These are phyloP conservation scores for Solanum dulcamara DNA, from an alignment of 257 asterid genomes.

Conservation along the genomic window DNA sequence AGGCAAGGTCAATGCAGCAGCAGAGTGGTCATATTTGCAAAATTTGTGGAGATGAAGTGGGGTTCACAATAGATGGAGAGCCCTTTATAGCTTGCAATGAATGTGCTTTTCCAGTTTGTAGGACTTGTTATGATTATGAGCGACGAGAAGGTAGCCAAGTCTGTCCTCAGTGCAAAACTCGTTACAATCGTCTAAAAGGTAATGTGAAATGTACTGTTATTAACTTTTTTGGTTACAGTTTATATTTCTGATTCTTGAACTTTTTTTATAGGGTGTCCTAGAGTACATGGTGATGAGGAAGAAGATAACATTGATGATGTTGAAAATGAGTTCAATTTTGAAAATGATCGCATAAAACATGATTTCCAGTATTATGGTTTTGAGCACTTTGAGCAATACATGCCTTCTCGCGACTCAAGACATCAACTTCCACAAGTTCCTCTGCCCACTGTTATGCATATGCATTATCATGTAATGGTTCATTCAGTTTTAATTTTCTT, in stretches of 20 bases:
- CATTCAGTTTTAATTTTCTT: neutral
- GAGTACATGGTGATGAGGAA: slow-evolving; percentile 26
- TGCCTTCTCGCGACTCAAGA: neutral
- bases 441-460: slow-evolving; percentile 1
- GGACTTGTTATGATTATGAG: slow-evolving; percentile 29
- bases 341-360: neutral
- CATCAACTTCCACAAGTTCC: neutral
- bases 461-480: neutral
- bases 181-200: slow-evolving; percentile 25
- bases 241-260: neutral
- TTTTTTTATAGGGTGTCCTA: slow-evolving; percentile 10
- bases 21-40: slow-evolving; percentile 4
- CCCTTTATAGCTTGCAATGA: slow-evolving; percentile 24
- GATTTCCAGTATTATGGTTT: neutral
- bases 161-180: slow-evolving; percentile 31
- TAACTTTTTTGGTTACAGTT: neutral
- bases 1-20: slow-evolving; percentile 4
- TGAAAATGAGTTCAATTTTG: slow-evolving; percentile 17
- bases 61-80: slow-evolving; percentile 17
- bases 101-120: slow-evolving; percentile 30
- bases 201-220: neutral
- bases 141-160: slow-evolving; percentile 22
- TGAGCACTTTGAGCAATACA: neutral
- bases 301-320: slow-evolving; percentile 23
- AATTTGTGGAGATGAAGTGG: slow-evolving; percentile 24